These are phyloP conservation scores for Pichia sp. DNA, from an alignment of 1,139 yeast genomes.

Conservation along the genomic window DNA sequence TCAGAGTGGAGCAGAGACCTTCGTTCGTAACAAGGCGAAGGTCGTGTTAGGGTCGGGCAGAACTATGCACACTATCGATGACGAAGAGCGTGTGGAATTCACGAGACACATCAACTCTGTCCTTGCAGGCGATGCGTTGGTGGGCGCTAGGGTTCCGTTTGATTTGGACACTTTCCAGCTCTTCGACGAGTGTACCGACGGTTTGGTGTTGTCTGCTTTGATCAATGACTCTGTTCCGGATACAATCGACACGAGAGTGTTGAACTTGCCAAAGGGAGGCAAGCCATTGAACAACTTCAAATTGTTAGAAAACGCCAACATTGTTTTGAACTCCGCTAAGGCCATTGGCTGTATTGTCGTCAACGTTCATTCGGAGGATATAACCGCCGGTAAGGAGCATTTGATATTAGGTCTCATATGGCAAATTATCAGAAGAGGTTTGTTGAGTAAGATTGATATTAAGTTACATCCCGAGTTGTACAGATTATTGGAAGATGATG, in stretches of 20 bases:
- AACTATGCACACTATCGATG: conserved; percentile 95
- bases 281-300: conserved; percentile 90
- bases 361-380: conserved; percentile 95
- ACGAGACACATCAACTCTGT: conserved; percentile 94
- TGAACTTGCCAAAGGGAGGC: conserved; percentile 78
- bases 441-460: conserved; percentile 90
- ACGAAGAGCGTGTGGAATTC: conserved; percentile 93
- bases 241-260: conserved; percentile 95
- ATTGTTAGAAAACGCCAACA: conserved; percentile 94
- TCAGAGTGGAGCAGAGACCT: conserved; percentile 32
- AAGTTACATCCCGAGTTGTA: conserved; percentile 95
- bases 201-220: conserved; percentile 84
- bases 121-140: conserved; percentile 81
- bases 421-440: conserved; percentile 97
- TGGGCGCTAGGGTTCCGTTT: conserved; percentile 83
- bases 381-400: conserved; percentile 95
- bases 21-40: conserved; percentile 53
- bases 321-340: conserved; percentile 95
- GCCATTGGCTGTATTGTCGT: conserved; percentile 98
- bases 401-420: conserved; percentile 91
- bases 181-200: conserved; percentile 96
- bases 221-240: conserved; percentile 98
- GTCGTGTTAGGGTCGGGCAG: conserved; percentile 81
- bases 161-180: conserved; percentile 93
- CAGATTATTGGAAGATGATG: conserved; percentile 92